Evolutionary conservation across 495 filamentous ascomycete species (phyloP), one percentile per base, ranked within the genome.

Genomic region (Aspergillus olivimuriae): DNA sequence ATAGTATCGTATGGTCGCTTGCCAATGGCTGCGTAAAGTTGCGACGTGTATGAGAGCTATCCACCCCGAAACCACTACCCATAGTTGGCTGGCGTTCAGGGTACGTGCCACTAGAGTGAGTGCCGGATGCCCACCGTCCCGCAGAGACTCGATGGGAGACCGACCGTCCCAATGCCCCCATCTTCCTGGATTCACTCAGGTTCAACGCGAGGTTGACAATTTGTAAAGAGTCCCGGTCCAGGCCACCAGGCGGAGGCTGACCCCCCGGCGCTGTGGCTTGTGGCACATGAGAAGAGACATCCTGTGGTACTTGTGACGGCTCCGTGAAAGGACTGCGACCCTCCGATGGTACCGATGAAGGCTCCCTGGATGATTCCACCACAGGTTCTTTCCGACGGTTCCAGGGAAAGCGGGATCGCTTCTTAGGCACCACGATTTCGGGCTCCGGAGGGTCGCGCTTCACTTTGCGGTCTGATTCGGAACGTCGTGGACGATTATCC

Each of bases 171-270:
- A 58, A 44, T 40, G 53, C 58, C 34, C 71, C 68, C 42, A 82
- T 73, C 43, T 80, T 75, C 40, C 89, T 74, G 23, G 86, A 89
- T 56, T 95, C 87, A 66, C 85, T 94, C 38, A 96, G 63, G 55
- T 83, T 91, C 57, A 96, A 65, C 2, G 90, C 90, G 62, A 96
- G 82, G 53, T 85, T 89, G 28, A 96, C 87, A 45, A 96, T 90
- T 60, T 94, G 85, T 15, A 85, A 73, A 16, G 87, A 81, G 51
- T 96, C 88, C 14, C 77, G 66, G 62, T 89, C 84, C 10, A 85
- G 53, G 0, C 66, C 71, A 30, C 55, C 38, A 5, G 54, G 34
- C 19, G 52, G n/a, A n/a, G n/a, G 34, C 35, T 52, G 55, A n/a
- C 44, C 46, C 5, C 45, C 45, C 17, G 40, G 23, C 22, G 38